Percentiles rank a stretch among this genome's conserved stretches.
phyloP scores from a whole-genome alignment of 2,329 filamentous ascomycete species.

The Delphinella strobiligena region DNA sequence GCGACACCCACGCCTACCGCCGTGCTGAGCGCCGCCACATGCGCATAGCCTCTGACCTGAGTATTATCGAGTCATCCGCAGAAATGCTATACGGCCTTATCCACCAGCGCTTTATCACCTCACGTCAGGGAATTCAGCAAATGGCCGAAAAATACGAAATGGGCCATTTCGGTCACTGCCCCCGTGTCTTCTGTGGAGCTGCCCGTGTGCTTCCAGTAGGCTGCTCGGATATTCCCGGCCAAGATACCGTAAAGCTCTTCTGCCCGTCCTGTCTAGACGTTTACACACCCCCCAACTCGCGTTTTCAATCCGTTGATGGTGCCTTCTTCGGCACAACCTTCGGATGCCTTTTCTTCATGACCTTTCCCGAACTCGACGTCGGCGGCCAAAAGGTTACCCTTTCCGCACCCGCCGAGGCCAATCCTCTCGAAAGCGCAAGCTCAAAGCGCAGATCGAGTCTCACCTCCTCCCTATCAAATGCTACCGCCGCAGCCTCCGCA shows the following conservation, averaged over 20 bases:
- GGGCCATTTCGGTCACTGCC: constrained; percentile 89
- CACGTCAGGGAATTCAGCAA: constrained; percentile 88
- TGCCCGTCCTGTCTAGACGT: constrained; percentile 94
- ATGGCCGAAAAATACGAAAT: constrained; percentile 99
- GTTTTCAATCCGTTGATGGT: constrained; percentile 93
- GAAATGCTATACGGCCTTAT: constrained; percentile 97
- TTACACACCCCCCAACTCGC: constrained; percentile 92
- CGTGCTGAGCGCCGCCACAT: constrained; percentile 58
- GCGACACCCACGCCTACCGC: constrained; percentile 22
- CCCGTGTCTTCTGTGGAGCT: constrained; percentile 84
- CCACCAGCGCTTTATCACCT: constrained; percentile 97
- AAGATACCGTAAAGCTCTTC: constrained; percentile 97
- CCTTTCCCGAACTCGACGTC: constrained; percentile 91
- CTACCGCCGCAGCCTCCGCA: constrained; percentile 12
- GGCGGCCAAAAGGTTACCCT: constrained; percentile 22
- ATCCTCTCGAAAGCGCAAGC: constrained; percentile 7
- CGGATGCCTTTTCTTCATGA: constrained; percentile 93
- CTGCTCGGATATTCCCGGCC: constrained; percentile 84
- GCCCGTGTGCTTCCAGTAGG: constrained; percentile 88
- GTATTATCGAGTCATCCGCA: constrained; percentile 93
- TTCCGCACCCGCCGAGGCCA: constrained; percentile 6
- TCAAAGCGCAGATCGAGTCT: constrained; percentile 10
- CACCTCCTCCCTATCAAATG: constrained; percentile 8
- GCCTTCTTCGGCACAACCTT: constrained; percentile 98
- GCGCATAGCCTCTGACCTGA: constrained; percentile 82